Base-by-base conservation (phyloP, 2,329 filamentous ascomycete genomes). In the Fusarium robinianum region DNA sequence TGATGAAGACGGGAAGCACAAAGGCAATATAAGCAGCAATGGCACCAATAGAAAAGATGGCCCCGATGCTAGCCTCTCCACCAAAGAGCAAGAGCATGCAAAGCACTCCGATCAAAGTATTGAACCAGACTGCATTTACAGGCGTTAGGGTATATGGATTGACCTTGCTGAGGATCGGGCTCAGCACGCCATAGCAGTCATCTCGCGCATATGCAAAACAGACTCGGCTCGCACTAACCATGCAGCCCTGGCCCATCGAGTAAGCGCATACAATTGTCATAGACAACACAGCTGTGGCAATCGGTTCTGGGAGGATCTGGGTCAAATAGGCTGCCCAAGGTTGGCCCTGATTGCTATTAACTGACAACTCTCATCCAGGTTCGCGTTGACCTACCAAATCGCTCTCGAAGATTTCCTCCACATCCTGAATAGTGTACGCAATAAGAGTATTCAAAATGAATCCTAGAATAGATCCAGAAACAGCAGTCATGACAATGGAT, bases 81-180 rank as follows among this genome's bases (percentile, higher is more conserved):
- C 46, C 46, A 5, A 49, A 49, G 1, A 49, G 35, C 4, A 49
- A 21, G 5, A 49, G 36, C 41, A 46, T 49, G 27, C 46, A 49
- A 2, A 49, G 22, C 5, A 49, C 36, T 15, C 46, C 46, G n/a
- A 49, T 49, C 2, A 46, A 11, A 2, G 41, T 46, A 11, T 49
- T 49, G 22, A 49, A 49, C 46, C 46, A 49, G 4, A 49, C 46
- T 1, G 46, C 41, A 25, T 49, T 49, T 12, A 49, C 46, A 1
- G 46, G 46, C 1, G 46, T 49, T 1, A 49, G 16, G 5, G 46
- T 49, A 14, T 49, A 5, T 14, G 15, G 21, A 14, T 49, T 49
- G 32, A 49, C 41, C 6, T 45, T 15, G 27, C 38, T 46, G 16
- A 49, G 14, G 1, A 32, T n/a, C 1, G 46, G 46, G 31, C 46